phyloP scores from a whole-genome alignment of 169 alveolate species.

The Neospora caninum region DNA sequence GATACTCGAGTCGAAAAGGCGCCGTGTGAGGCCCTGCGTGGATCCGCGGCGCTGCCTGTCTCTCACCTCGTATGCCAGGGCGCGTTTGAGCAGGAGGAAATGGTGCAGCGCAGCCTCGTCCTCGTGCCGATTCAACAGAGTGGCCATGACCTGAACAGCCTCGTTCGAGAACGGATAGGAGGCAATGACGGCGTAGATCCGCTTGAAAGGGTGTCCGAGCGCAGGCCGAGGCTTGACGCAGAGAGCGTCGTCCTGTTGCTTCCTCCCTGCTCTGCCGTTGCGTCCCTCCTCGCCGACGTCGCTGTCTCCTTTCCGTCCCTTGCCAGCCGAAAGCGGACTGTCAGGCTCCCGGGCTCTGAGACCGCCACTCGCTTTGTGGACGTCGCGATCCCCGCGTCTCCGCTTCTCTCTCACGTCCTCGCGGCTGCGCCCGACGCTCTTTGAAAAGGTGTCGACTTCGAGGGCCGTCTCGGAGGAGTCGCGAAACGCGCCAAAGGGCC shows the following conservation, averaged over 20 bases:
- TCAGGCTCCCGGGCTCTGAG: background rate
- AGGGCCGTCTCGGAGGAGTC: no score
- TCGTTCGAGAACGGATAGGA: conserved; percentile 18
- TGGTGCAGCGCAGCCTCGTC: conserved; percentile 3
- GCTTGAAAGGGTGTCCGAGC: background rate
- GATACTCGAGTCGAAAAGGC: no score
- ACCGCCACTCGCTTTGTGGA: background rate
- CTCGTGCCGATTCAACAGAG: conserved; percentile 3
- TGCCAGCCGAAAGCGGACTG: background rate
- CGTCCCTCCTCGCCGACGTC: background rate
- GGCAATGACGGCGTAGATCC: background rate
- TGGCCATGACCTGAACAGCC: conserved; percentile 32
- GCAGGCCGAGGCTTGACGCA: background rate
- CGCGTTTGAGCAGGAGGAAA: background rate
- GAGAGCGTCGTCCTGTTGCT: background rate
- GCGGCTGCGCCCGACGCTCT: background rate
- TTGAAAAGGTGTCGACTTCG: no score
- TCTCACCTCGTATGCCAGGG: conserved; percentile 19
- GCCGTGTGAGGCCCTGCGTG: no score
- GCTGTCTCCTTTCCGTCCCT: background rate
- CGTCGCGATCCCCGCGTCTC: background rate
- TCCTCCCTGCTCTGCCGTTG: background rate
- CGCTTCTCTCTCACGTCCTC: background rate
- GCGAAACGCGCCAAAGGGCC: no score
- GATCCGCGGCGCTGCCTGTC: no score